Evolutionary conservation across 179 eudicot species (phyloP), one percentile per base, ranked within the genome.

Genomic region (Drosera spatulata): DNA sequence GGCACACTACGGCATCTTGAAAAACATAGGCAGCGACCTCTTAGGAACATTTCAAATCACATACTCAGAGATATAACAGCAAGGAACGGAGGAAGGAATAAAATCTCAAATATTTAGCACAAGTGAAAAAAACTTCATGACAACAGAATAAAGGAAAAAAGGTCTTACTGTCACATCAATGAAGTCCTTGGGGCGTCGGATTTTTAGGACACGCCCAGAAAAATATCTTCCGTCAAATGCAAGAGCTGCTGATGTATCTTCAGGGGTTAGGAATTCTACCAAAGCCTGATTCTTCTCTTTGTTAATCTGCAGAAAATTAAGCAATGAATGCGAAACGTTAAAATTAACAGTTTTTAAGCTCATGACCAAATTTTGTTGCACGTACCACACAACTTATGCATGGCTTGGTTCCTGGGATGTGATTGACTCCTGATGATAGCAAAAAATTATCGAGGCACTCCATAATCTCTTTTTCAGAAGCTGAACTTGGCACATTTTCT

Each of bases 331-430:
- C 3, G 50, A 41, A 38, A 58, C 43, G 63, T 62, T 44, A 56
- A 15, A 10, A 39, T 14, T 41, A 37, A 61, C 3, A 61, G 0
- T 12, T 42, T 49, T 10, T 64, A 48, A 40, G 11, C 10, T 49
- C 39, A 60, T 54, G 37, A 10, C 53, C 63, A 22, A 22, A 22
- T 22, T 22, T 22, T 0, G 33, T 22, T 22, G 33, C 56, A 76
- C 91, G 73, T 76, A 93, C 99, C 83, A 83, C 81, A 73, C 99
- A 93, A 76, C 99, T 89, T 67, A 93, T 86, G 72, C 99, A 93
- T 13, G 96, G 96, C 44, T 69, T 70, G 50, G 88, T 75, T 68
- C 93, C 96, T 69, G 77, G 82, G 63, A 84, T 64, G 46, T 76
- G 75, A 73, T 73, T 83, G 61, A 81, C 82, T 71, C 95, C 86